These are phyloP conservation scores for Paracamarosporium sp. DNA, from an alignment of 2,329 filamentous ascomycete species.

Conservation along the genomic window DNA sequence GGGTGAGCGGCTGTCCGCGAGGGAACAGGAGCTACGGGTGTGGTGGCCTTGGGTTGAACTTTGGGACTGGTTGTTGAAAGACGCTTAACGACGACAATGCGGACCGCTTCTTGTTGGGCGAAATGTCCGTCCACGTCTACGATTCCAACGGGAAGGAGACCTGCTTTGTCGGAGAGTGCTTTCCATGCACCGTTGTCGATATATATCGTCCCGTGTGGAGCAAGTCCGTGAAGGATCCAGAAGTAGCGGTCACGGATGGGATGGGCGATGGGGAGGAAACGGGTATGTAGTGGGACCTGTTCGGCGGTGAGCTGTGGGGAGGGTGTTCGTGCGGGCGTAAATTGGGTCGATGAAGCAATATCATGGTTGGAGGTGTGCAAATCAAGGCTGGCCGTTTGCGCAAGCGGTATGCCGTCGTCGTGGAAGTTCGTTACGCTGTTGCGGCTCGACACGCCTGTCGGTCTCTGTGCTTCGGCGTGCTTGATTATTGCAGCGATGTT, in stretches of 20 bases:
- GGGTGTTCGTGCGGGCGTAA: constrained; percentile 37
- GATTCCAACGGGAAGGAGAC: constrained; percentile 88
- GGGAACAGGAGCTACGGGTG: constrained; percentile 25
- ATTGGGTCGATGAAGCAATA: constrained; percentile 27
- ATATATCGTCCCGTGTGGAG: constrained; percentile 87
- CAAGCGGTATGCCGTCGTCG: constrained; percentile 30
- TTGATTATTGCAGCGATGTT: constrained; percentile 88
- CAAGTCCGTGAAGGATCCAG: constrained; percentile 93
- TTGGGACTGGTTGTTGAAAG: constrained; percentile 21
- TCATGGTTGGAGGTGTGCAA: constrained; percentile 27
- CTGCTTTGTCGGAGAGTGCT: constrained; percentile 82
- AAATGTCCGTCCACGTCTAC: constrained; percentile 89
- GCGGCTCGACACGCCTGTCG: constrained; percentile 33
- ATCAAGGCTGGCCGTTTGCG: constrained; percentile 29
- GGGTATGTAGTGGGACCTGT: constrained; percentile 76
- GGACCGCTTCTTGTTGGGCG: constrained; percentile 89
- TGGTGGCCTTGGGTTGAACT: constrained; percentile 11
- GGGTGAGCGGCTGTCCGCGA: constrained; percentile 25
- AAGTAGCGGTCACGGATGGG: constrained; percentile 94
- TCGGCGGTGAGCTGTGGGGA: constrained; percentile 31
- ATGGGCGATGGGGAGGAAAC: constrained; percentile 83
- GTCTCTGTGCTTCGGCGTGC: constrained; percentile 73
- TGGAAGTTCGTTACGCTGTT: constrained; percentile 39
- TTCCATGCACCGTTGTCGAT: constrained; percentile 89
- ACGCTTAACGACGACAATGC: constrained; percentile 79